These are phyloP conservation scores for Paramecium biaurelia DNA, from an alignment of 73 alveolate genomes.

Conservation along the genomic window DNA sequence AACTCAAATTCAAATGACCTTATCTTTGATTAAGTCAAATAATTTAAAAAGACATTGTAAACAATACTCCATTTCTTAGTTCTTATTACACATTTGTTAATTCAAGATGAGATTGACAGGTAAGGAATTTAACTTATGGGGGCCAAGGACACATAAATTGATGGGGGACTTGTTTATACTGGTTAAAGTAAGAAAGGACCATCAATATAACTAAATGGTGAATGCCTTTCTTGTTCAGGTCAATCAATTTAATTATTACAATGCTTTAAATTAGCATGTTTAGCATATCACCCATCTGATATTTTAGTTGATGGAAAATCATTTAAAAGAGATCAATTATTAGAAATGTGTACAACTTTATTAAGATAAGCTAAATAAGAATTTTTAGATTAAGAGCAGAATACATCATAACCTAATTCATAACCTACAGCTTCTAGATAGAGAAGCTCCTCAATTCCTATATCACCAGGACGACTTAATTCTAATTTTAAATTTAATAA, in stretches of 20 bases:
- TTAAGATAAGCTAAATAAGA: constrained; percentile 36
- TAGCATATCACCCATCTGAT: constrained; percentile 60
- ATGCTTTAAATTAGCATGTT: constrained; percentile 49
- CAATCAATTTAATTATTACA: constrained; percentile 24
- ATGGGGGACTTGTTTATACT: not conserved
- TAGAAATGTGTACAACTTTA: constrained; percentile 50
- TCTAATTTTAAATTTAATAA: not conserved
- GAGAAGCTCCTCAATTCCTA: constrained; percentile 14
- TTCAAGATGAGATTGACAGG: constrained; percentile 33
- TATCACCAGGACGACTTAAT: not conserved
- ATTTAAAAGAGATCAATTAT: constrained; percentile 57
- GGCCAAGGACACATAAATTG: not conserved
- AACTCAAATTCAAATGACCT: not conserved
- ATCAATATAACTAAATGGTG: not conserved
- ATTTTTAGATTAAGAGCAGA: not conserved
- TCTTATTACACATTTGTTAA: not conserved
- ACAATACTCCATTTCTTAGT: not conserved
- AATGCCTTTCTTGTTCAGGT: constrained; percentile 55
- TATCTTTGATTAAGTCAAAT: not conserved
- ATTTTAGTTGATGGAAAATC: constrained; percentile 48
- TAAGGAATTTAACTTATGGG: constrained; percentile 43
- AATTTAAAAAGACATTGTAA: not conserved
- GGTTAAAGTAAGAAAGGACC: not conserved
- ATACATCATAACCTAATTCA: not conserved
- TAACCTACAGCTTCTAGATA: not conserved